Conservation (phyloP, 805 yeast genomes). For the Zygosaccharomyces lentus region DNA sequence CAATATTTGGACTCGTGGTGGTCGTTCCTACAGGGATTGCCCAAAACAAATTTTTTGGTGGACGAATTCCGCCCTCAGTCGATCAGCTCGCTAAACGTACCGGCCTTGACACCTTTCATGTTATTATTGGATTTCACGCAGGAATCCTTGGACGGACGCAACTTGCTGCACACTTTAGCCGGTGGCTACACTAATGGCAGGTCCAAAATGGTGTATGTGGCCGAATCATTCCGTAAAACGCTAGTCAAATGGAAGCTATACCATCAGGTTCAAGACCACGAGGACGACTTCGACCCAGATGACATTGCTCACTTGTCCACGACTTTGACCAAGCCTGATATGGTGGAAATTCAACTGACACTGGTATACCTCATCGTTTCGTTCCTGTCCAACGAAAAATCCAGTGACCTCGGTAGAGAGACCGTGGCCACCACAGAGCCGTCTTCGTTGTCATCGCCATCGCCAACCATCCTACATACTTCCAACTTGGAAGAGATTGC, state of each 20-base stretch:
- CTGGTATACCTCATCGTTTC: constrained; percentile 24
- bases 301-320: not conserved
- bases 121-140: constrained; percentile 20
- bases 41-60: constrained; percentile 25
- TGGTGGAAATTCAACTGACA: constrained; percentile 30
- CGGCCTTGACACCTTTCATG: constrained; percentile 24
- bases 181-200: constrained; percentile 9
- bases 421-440: not conserved
- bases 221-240: constrained; percentile 24
- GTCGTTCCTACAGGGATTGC: constrained; percentile 27
- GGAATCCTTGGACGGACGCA: constrained; percentile 25
- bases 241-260: constrained; percentile 26
- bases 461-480: not conserved
- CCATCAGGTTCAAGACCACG: constrained; percentile 27
- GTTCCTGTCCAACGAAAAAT: constrained; percentile 11
- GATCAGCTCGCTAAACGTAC: constrained; percentile 17
- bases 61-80: constrained; percentile 29
- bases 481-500: constrained; percentile 22
- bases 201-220: constrained; percentile 16
- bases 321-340: constrained; percentile 22
- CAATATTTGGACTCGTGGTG: constrained; percentile 33
- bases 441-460: not conserved
- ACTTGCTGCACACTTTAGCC: constrained; percentile 19
- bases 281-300: constrained; percentile 9
- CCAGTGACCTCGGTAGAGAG: not conserved